Percentiles rank a stretch among this genome's conserved stretches.
These are phyloP conservation scores for Pontederia paniculata DNA, from an alignment of 176 grass and related monocot species.

Conservation along the genomic window DNA sequence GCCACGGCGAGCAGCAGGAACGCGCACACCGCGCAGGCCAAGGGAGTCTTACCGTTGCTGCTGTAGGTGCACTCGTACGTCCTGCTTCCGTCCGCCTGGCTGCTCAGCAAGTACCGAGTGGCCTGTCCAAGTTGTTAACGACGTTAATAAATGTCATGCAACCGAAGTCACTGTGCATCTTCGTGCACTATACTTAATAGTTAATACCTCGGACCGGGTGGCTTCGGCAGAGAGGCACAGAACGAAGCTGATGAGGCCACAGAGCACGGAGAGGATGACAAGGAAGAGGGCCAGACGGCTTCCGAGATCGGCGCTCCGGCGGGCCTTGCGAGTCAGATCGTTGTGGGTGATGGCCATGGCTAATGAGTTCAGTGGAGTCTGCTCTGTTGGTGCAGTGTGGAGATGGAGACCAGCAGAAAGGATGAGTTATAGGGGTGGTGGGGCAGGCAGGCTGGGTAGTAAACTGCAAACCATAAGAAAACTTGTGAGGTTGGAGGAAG, in stretches of 20 bases:
- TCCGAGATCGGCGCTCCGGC: slow-evolving; percentile 19
- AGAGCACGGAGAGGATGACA: slow-evolving; percentile 63
- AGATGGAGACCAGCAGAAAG: no score
- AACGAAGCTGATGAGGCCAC: slow-evolving; percentile 63
- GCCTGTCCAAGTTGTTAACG: slow-evolving; percentile 20
- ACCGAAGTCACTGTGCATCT: not conserved
- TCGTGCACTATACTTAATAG: not conserved
- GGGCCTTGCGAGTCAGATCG: slow-evolving; percentile 45
- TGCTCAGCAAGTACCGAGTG: slow-evolving; percentile 55
- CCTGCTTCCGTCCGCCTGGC: slow-evolving; percentile 25
- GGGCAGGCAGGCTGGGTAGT: not conserved
- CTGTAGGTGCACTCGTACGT: slow-evolving; percentile 54
- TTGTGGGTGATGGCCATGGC: slow-evolving; percentile 71
- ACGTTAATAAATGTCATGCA: not conserved
- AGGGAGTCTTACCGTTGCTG: slow-evolving; percentile 37
- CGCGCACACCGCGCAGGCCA: slow-evolving; percentile 53
- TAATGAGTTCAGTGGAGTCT: not conserved
- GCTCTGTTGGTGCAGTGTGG: not conserved
- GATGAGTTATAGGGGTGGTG: no score
- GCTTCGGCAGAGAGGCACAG: slow-evolving; percentile 77
- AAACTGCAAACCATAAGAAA: not conserved
- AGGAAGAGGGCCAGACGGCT: slow-evolving; percentile 40
- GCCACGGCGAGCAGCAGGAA: slow-evolving; percentile 83
- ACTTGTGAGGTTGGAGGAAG: not conserved
- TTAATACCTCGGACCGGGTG: slow-evolving; percentile 55